Base-by-base conservation (phyloP, 106 monocot genomes). In the Dioscorea alata region DNA sequence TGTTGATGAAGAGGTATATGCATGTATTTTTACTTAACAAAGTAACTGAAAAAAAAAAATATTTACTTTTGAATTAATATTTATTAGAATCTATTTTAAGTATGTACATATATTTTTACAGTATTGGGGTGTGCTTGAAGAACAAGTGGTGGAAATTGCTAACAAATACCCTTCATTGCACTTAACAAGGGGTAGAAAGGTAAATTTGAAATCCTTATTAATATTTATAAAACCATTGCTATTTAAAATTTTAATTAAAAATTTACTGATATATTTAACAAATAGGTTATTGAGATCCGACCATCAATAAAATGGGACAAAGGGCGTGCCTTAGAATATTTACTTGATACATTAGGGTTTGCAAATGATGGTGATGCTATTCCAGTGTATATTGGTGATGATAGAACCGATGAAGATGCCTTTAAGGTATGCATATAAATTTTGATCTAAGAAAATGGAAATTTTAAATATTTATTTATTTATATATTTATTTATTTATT, bases 331-430 rank as follows among this genome's bases (percentile, higher is more conserved):
- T 24, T 78, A 7, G 78, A 78, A 42, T 78, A 65, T 42, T 51
- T 78, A 33, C 66, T 78, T 0, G 78, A 78, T 12, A 60, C 32
- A 13, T 32, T 67, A 32, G 78, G 72, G 4, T 60, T 67, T 53
- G 51, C 34, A 7, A 65, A 33, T 17, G 15, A 23, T 32, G 53
- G 23, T 14, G 53, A 67, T 53, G 72, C 59, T 12, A 33, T 78
- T 42, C 72, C 78, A 13, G 6, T 78, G 10, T 78, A 78, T 19
- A 61, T 78, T 2, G 78, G 78, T 61, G 78, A 78, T 67, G 78
- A 78, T 48, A 35, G 16, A 22, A 78, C 78, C 4, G 78, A 78
- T 48, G 78, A 78, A 61, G 78, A 78, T 68, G 78, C 78, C 15
- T 78, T 78, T 48, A 67, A 61, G 67, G 78, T 72, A n/a, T 21